A percentile compares a stretch with the other conserved stretches of the same genome.
Evolutionary conservation across 345 rosid genomes (phyloP).

Genomic region (Ceriops tagal): DNA sequence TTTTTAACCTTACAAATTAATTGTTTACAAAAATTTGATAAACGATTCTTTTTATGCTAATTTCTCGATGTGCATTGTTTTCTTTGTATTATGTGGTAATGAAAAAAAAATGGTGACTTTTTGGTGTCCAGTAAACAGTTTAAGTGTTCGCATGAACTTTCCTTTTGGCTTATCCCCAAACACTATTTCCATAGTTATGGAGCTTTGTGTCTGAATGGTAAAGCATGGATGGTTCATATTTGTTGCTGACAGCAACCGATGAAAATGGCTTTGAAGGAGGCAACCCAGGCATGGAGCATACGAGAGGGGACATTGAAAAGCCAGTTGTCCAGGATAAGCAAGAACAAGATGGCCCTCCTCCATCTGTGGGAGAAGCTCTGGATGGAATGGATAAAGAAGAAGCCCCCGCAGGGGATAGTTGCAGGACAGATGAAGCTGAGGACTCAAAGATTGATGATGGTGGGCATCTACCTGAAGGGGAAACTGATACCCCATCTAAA

Average conservation of each 20-base stretch:
- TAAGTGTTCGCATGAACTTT: too few relatives aligned
- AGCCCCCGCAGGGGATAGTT: background rate
- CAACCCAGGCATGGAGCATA: constrained; percentile 20
- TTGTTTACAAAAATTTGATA: too few relatives aligned
- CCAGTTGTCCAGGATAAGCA: constrained; percentile 23
- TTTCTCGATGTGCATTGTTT: too few relatives aligned
- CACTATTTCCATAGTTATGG: background rate
- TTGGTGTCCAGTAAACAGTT: too few relatives aligned
- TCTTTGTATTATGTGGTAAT: too few relatives aligned
- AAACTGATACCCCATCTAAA: constrained; percentile 27
- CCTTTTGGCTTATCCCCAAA: background rate
- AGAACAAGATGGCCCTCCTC: constrained; percentile 21
- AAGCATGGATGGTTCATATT: background rate
- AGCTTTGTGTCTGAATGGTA: background rate
- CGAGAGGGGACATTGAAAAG: constrained; percentile 15
- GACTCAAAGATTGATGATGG: constrained; percentile 10
- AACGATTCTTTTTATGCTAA: too few relatives aligned
- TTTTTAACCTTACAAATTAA: background rate
- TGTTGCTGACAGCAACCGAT: constrained; percentile 26
- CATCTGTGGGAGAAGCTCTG: background rate
- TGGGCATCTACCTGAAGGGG: constrained; percentile 18
- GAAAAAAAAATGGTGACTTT: too few relatives aligned
- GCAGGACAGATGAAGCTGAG: background rate
- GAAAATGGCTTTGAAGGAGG: constrained; percentile 42
- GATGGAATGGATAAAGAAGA: background rate